Evolutionary conservation across 768 basidiomycete genomes (phyloP).

Genomic region (Mycena polygramma): DNA sequence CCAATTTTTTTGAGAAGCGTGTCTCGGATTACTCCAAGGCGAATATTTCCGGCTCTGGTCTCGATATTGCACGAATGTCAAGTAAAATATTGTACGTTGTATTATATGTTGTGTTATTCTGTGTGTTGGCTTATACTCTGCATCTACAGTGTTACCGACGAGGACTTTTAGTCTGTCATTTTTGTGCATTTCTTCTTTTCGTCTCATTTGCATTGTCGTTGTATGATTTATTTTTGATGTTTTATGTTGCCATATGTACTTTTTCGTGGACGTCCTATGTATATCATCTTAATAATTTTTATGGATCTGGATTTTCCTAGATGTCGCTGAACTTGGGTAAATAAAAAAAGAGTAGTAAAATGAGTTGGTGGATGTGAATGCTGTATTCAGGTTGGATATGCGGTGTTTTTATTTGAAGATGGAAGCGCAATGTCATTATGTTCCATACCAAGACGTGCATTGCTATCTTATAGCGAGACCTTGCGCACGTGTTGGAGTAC

Average conservation of each 20-base stretch:
- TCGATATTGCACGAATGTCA: slow-evolving; percentile 41
- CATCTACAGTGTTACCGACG: slow-evolving; percentile 47
- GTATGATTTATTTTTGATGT: slow-evolving; percentile 19
- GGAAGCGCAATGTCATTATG: slow-evolving; percentile 12
- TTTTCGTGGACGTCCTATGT: slow-evolving; percentile 16
- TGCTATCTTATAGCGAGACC: neutral
- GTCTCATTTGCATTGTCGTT: slow-evolving; percentile 27
- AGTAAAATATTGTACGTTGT: slow-evolving; percentile 51
- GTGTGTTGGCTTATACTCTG: slow-evolving; percentile 21
- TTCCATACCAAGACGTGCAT: neutral
- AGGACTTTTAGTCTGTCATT: slow-evolving; percentile 47
- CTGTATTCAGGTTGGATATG: slow-evolving; percentile 16
- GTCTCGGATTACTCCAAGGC: slow-evolving; percentile 62
- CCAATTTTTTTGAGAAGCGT: slow-evolving; percentile 77
- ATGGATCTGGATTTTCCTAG: neutral
- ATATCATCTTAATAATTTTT: slow-evolving; percentile 7
- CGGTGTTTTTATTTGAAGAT: slow-evolving; percentile 35
- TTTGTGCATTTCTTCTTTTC: slow-evolving; percentile 9
- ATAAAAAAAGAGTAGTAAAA: too few species aligned
- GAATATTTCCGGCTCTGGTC: slow-evolving; percentile 48
- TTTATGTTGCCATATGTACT: slow-evolving; percentile 27
- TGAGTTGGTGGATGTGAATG: too few species aligned
- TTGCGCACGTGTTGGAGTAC: too few species aligned
- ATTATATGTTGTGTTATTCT: slow-evolving; percentile 5
- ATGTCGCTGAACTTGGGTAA: too few species aligned